These are phyloP conservation scores for Panaeolus papilionaceus DNA, from an alignment of 768 basidiomycete species.

Conservation along the genomic window DNA sequence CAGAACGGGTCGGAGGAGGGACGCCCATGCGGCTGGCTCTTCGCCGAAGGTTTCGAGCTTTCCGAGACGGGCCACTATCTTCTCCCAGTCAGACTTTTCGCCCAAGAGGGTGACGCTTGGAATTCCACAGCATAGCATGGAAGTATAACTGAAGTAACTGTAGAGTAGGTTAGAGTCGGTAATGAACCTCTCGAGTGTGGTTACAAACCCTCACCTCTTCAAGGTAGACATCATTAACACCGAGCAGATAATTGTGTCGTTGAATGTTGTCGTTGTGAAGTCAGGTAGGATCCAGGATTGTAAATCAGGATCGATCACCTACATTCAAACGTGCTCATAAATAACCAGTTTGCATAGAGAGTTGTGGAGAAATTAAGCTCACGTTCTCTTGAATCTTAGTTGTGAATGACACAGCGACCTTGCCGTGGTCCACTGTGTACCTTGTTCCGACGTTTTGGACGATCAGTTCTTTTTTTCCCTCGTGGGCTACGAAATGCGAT, in stretches of 20 bases:
- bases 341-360: too few relatives aligned
- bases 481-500: too few relatives aligned
- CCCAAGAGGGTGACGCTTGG: conserved; percentile 33
- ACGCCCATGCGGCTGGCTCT: conserved; percentile 22
- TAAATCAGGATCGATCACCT: conserved; percentile 36
- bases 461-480: too few relatives aligned
- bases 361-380: too few relatives aligned
- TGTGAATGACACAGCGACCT: too few relatives aligned
- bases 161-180: background rate
- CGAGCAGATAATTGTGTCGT: conserved; percentile 42
- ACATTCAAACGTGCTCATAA: background rate
- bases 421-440: too few relatives aligned
- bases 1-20: conserved; percentile 15
- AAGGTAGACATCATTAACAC: conserved; percentile 50
- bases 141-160: conserved; percentile 28
- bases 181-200: background rate
- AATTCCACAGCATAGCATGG: conserved; percentile 27
- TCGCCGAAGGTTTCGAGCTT: conserved; percentile 26
- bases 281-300: conserved; percentile 46
- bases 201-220: conserved; percentile 30
- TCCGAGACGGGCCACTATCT: conserved; percentile 28
- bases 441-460: too few relatives aligned
- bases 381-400: too few relatives aligned
- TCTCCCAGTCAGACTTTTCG: conserved; percentile 30
- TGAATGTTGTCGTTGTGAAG: conserved; percentile 50